A percentile compares a stretch with the other conserved stretches of the same genome.
Evolutionary conservation across 2,329 filamentous ascomycete genomes (phyloP).

Genomic region (Fonsecaea multimorphosa): DNA sequence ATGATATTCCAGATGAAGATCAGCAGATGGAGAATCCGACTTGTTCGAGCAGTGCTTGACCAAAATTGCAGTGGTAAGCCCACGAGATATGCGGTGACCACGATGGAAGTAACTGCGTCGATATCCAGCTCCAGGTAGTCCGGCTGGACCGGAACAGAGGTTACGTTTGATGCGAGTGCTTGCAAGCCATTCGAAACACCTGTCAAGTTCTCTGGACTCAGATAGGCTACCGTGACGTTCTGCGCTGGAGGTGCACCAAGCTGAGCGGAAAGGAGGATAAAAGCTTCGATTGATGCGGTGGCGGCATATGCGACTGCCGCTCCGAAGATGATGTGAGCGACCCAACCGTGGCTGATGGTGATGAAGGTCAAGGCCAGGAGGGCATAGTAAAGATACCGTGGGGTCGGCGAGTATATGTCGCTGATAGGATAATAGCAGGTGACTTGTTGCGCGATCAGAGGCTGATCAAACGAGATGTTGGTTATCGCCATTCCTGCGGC

Average conservation of each 20-base stretch:
- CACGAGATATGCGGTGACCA: constrained; percentile 45
- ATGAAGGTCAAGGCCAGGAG: constrained; percentile 42
- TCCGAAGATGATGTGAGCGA: constrained; percentile 44
- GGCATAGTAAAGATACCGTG: constrained; percentile 45
- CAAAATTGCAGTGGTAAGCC: constrained; percentile 46
- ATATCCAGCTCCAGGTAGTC: constrained; percentile 44
- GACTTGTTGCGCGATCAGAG: constrained; percentile 43
- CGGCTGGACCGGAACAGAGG: constrained; percentile 39
- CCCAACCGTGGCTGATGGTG: constrained; percentile 44
- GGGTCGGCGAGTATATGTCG: constrained; percentile 45
- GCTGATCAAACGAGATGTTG: neutral
- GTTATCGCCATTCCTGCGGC: neutral
- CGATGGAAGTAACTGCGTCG: constrained; percentile 45
- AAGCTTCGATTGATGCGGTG: constrained; percentile 43
- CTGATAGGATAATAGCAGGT: constrained; percentile 45
- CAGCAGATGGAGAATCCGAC: constrained; percentile 41
- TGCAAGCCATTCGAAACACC: constrained; percentile 32
- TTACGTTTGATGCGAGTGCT: constrained; percentile 37
- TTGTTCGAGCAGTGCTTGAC: constrained; percentile 42
- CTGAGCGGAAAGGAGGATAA: constrained; percentile 42
- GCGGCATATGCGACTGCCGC: constrained; percentile 45
- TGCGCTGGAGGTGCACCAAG: constrained; percentile 21
- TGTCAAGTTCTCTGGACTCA: constrained; percentile 18
- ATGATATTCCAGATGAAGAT: constrained; percentile 44
- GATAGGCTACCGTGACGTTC: constrained; percentile 40